Conservation (phyloP, 2,329 filamentous ascomycete genomes). For the Stagonosporopsis vannaccii region DNA sequence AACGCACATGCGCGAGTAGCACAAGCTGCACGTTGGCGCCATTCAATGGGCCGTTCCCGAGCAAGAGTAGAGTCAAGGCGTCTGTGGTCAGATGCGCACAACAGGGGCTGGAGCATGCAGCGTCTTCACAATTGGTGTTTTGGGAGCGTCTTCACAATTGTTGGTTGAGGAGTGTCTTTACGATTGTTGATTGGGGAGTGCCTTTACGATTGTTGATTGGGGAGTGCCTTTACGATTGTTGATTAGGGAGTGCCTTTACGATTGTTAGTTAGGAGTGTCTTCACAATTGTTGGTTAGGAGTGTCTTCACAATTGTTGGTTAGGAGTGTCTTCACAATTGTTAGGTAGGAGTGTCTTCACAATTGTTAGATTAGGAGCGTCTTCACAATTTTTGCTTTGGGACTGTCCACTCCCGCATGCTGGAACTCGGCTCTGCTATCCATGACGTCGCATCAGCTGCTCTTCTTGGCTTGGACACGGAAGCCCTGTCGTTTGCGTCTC, state of each 20-base stretch:
- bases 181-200: no score
- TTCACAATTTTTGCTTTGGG: neutral
- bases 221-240: no score
- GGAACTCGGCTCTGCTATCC: neutral
- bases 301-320: no score
- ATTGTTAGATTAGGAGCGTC: neutral
- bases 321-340: neutral
- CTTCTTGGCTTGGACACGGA: conserved; percentile 29
- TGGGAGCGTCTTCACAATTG: no score
- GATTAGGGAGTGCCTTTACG: neutral
- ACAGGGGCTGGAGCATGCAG: neutral
- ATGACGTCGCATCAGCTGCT: conserved; percentile 8
- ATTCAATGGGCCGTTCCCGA: no score
- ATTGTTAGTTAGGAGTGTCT: no score
- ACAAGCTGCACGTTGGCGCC: no score
- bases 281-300: no score
- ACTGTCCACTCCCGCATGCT: neutral
- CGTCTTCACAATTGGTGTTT: neutral
- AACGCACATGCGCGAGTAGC: no score
- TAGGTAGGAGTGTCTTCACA: neutral
- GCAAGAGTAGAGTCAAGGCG: no score
- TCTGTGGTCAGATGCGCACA: no score
- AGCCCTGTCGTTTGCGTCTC: conserved; percentile 43
- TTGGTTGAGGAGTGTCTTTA: neutral
- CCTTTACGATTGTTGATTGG: neutral